Evolutionary conservation across 2,329 filamentous ascomycete genomes (phyloP).

Genomic region (Xylariaceae sp.): DNA sequence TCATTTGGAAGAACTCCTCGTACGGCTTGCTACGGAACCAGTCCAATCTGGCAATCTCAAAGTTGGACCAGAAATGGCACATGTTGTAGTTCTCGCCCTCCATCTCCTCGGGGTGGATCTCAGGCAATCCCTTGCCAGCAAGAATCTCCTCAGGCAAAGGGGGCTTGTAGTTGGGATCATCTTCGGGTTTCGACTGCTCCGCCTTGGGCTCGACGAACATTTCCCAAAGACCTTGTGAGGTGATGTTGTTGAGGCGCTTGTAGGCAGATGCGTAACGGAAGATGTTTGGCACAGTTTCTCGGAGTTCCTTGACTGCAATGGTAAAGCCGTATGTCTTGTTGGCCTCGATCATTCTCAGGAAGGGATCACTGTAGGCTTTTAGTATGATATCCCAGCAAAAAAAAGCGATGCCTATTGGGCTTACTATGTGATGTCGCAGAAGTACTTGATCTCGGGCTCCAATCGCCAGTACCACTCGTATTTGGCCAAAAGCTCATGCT

Average conservation of each 20-base stretch:
- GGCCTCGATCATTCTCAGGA: conserved; percentile 85
- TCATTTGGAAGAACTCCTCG: conserved; percentile 97
- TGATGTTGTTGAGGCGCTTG: conserved; percentile 87
- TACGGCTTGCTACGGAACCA: conserved; percentile 98
- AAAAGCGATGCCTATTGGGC: conserved; percentile 27
- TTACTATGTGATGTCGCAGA: conserved; percentile 98
- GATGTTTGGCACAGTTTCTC: conserved; percentile 97
- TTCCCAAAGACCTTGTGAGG: conserved; percentile 92
- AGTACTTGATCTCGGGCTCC: conserved; percentile 99
- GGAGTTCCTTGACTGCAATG: conserved; percentile 96
- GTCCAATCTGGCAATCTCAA: conserved; percentile 90
- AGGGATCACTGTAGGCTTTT: conserved; percentile 69
- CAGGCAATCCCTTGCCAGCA: conserved; percentile 66
- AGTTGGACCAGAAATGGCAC: conserved; percentile 99
- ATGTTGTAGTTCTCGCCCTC: conserved; percentile 98
- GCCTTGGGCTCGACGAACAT: conserved; percentile 88
- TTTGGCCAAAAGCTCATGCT: conserved; percentile 89
- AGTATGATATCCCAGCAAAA: conserved; percentile 12
- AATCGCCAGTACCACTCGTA: conserved; percentile 99
- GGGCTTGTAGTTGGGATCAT: conserved; percentile 64
- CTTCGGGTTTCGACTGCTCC: conserved; percentile 55
- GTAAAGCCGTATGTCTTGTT: conserved; percentile 99
- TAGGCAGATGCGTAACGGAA: conserved; percentile 99
- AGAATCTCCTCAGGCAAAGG: conserved; percentile 78
- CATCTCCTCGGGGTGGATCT: conserved; percentile 90